Evolutionary conservation across 1,139 yeast species (phyloP).

Genomic region (Zygosaccharomyces pseudobailii): DNA sequence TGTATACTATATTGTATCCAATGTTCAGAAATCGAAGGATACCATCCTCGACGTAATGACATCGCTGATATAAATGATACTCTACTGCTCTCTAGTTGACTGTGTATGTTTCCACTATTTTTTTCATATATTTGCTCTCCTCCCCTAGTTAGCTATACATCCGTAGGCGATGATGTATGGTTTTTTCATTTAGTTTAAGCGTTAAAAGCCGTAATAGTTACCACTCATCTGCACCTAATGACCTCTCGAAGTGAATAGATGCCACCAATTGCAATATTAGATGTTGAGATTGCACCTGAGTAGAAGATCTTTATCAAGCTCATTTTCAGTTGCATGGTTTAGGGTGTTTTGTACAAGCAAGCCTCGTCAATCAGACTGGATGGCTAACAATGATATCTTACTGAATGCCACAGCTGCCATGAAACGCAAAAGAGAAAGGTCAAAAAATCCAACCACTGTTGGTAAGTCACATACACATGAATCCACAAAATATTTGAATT

Average conservation of each 20-base stretch:
- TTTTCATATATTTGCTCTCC: background rate
- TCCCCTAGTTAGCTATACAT: background rate
- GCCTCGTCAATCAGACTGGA: slow-evolving; percentile 7
- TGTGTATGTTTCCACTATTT: background rate
- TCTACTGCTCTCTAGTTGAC: background rate
- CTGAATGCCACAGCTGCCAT: slow-evolving; percentile 12
- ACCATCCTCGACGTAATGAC: too few species aligned
- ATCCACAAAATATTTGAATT: background rate
- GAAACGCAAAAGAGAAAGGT: background rate
- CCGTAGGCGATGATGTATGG: background rate
- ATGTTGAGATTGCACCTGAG: slow-evolving; percentile 3
- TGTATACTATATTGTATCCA: background rate
- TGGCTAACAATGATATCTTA: slow-evolving; percentile 12
- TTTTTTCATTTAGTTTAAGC: background rate
- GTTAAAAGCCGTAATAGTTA: background rate
- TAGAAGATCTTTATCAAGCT: background rate
- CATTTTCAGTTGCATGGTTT: background rate
- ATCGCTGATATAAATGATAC: too few species aligned
- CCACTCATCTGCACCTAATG: background rate
- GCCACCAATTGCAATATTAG: background rate
- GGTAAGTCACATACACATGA: background rate
- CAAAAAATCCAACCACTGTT: background rate
- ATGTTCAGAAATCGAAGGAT: too few species aligned
- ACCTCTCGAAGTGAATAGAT: background rate
- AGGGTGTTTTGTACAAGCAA: background rate